Evolutionary conservation across 1,284 basidiomycete species (phyloP).

Genomic region (Phaffia rhodozyma): DNA sequence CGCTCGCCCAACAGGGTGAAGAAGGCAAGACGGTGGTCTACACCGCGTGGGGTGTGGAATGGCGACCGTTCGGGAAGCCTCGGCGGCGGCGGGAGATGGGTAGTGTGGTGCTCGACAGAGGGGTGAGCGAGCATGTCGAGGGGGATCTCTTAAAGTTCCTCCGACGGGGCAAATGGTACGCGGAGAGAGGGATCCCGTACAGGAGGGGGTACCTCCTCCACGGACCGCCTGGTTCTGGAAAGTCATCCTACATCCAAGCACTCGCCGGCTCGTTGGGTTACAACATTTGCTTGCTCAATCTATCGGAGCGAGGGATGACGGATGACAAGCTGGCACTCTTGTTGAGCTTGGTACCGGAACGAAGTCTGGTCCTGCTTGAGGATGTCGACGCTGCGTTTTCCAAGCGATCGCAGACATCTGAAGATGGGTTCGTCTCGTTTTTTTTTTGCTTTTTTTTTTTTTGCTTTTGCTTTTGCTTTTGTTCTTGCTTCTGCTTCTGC

Average conservation of each 20-base stretch:
- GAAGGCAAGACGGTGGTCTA: slow-evolving; percentile 94
- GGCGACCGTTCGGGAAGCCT: slow-evolving; percentile 91
- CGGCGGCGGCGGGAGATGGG: slow-evolving; percentile 71
- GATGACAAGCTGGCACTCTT: slow-evolving; percentile 96
- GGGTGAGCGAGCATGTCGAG: slow-evolving; percentile 66
- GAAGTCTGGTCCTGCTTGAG: slow-evolving; percentile 86
- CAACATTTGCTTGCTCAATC: slow-evolving; percentile 91
- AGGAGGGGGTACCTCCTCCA: slow-evolving; percentile 88
- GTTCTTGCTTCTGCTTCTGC: too few species aligned
- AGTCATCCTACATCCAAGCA: slow-evolving; percentile 97
- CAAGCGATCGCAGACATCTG: slow-evolving; percentile 71
- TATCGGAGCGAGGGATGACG: slow-evolving; percentile 89
- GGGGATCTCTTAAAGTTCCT: slow-evolving; percentile 74
- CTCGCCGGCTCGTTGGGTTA: slow-evolving; percentile 83
- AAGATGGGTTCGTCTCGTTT: slow-evolving; percentile 56
- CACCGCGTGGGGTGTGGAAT: slow-evolving; percentile 92
- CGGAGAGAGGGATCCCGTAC: slow-evolving; percentile 94
- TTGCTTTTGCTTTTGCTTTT: too few species aligned
- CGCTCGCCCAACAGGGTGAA: slow-evolving; percentile 69
- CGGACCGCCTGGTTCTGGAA: slow-evolving; percentile 94
- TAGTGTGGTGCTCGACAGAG: slow-evolving; percentile 81
- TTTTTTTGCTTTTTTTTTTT: not conserved
- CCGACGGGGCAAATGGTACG: slow-evolving; percentile 81
- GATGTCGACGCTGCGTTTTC: slow-evolving; percentile 98
- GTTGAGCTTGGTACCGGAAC: slow-evolving; percentile 82